Conservation (phyloP, 371 early-diverging fungal genomes). For the Actinomortierella wolfii region DNA sequence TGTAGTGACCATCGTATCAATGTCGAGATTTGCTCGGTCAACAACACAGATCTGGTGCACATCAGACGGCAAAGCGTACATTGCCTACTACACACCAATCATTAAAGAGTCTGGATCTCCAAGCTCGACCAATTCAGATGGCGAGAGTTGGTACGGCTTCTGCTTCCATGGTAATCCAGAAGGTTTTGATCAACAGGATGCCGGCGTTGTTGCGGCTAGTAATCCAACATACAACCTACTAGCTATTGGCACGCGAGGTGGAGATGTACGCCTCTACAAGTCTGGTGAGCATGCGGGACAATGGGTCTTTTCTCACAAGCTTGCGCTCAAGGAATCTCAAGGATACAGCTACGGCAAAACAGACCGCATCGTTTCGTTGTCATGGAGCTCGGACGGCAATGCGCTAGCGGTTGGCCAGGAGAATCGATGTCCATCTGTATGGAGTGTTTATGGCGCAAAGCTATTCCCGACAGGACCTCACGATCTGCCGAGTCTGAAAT, state of each 20-base stretch:
- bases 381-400: slow-evolving; percentile 81
- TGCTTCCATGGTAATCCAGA: slow-evolving; percentile 46
- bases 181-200: slow-evolving; percentile 47
- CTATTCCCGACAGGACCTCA: slow-evolving; percentile 63
- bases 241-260: slow-evolving; percentile 46
- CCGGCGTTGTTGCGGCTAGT: slow-evolving; percentile 47
- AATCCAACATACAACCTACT: slow-evolving; percentile 41
- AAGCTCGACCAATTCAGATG: slow-evolving; percentile 30
- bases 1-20: slow-evolving; percentile 35
- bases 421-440: slow-evolving; percentile 68
- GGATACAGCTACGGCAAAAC: slow-evolving; percentile 28
- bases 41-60: slow-evolving; percentile 46
- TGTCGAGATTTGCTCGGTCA: slow-evolving; percentile 35
- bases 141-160: slow-evolving; percentile 47
- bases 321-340: slow-evolving; percentile 40
- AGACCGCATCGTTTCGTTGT: slow-evolving; percentile 47
- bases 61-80: slow-evolving; percentile 46
- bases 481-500: slow-evolving; percentile 48
- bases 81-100: slow-evolving; percentile 44
- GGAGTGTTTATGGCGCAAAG: slow-evolving; percentile 83
- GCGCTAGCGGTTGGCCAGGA: slow-evolving; percentile 76
- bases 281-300: slow-evolving; percentile 45
- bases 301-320: slow-evolving; percentile 45
- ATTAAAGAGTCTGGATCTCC: slow-evolving; percentile 18
- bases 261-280: slow-evolving; percentile 39